Evolutionary conservation across 805 yeast species (phyloP).

Genomic region (Candida yuanshanica): DNA sequence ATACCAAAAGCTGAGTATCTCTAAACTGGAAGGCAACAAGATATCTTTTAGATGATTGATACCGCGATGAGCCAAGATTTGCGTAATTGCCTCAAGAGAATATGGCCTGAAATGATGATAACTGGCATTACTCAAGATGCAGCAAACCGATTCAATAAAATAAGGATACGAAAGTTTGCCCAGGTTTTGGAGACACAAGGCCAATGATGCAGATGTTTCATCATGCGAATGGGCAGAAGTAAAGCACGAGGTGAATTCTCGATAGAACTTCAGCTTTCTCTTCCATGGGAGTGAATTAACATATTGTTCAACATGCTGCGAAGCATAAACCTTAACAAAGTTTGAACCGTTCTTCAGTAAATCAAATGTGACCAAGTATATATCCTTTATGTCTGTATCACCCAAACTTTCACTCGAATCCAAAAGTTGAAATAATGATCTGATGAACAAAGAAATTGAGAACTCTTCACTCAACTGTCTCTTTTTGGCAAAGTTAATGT

Average conservation of each 20-base stretch:
- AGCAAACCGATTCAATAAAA: conserved; percentile 10
- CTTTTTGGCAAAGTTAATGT: conserved; percentile 35
- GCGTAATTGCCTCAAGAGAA: conserved; percentile 3
- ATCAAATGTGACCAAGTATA: neutral
- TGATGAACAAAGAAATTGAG: conserved; percentile 28
- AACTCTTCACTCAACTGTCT: conserved; percentile 34
- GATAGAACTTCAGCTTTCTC: conserved; percentile 14
- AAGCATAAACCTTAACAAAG: conserved; percentile 4
- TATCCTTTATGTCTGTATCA: neutral
- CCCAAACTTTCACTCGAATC: conserved; percentile 17
- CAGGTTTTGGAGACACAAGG: conserved; percentile 17
- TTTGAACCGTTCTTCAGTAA: conserved; percentile 11
- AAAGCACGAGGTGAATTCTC: conserved; percentile 22
- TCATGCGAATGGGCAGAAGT: conserved; percentile 19
- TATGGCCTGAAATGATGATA: conserved; percentile 20
- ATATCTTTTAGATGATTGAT: conserved; percentile 1
- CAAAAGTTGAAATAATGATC: conserved; percentile 29
- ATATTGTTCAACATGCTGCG: neutral
- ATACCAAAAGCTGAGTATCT: conserved; percentile 12
- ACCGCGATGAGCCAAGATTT: neutral
- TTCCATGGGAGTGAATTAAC: conserved; percentile 1
- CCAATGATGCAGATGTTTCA: conserved; percentile 24
- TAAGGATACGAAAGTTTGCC: conserved; percentile 19
- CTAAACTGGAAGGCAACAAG: conserved; percentile 7
- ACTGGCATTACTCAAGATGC: conserved; percentile 2